phyloP scores from a whole-genome alignment of 768 basidiomycete genomes.

The Lactarius pseudohatsudake region DNA sequence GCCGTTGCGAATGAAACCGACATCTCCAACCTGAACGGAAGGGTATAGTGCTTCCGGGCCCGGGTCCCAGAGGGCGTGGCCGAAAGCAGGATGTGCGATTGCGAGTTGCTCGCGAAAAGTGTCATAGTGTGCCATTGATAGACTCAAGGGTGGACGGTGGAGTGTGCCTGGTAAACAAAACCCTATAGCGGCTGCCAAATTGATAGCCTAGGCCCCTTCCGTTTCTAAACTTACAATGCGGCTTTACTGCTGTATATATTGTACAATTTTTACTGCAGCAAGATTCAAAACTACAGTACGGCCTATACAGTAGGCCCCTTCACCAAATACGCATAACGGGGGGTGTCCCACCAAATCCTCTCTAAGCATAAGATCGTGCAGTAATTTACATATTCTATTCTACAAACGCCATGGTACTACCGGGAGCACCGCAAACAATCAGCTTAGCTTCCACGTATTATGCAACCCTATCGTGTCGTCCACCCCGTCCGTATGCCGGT shows the following conservation, averaged over 20 bases:
- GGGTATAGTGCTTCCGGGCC: background rate
- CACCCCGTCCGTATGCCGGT: slow-evolving; percentile 56
- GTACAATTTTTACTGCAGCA: too few relatives aligned
- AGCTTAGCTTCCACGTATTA: slow-evolving; percentile 56
- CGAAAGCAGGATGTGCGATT: background rate
- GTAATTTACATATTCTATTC: background rate
- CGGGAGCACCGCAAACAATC: background rate
- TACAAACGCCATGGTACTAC: background rate
- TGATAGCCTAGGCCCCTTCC: too few relatives aligned
- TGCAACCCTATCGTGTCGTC: slow-evolving; percentile 81
- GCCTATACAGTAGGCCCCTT: too few relatives aligned
- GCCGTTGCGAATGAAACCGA: background rate
- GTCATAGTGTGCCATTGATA: background rate
- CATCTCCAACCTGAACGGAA: background rate
- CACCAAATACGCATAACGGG: too few relatives aligned
- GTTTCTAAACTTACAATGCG: too few relatives aligned
- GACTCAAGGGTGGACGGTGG: too few relatives aligned
- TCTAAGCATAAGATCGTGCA: background rate
- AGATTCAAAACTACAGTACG: too few relatives aligned
- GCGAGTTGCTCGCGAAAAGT: background rate
- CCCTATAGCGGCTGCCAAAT: too few relatives aligned
- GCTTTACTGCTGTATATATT: too few relatives aligned
- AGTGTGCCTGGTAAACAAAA: too few relatives aligned
- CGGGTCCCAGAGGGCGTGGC: background rate
- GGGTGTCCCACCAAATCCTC: background rate